Conservation (phyloP, 108 stramenopile genomes). For the Skeletonema grethae region DNA sequence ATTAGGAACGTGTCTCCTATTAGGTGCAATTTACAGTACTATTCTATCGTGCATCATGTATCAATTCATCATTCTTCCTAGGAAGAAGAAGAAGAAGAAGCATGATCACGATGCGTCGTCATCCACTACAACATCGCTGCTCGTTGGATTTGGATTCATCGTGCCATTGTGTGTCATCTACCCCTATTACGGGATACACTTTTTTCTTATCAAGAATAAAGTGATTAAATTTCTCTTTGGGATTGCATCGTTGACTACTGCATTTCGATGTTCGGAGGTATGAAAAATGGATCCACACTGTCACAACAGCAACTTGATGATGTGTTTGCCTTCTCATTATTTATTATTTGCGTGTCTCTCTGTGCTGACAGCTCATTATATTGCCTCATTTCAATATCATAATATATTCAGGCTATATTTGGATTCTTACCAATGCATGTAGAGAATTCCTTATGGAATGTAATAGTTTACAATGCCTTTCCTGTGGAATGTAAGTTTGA, state of each 20-base stretch:
- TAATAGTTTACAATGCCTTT: slow-evolving; percentile 28
- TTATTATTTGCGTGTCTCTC: too few relatives aligned
- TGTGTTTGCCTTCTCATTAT: too few relatives aligned
- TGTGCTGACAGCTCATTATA: too few relatives aligned
- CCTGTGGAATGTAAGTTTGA: slow-evolving; percentile 38
- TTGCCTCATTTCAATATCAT: too few relatives aligned
- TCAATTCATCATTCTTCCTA: slow-evolving; percentile 32
- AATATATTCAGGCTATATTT: slow-evolving; percentile 23
- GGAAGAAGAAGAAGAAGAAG: slow-evolving; percentile 3
- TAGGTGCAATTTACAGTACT: slow-evolving; percentile 8
- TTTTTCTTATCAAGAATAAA: slow-evolving; percentile 27
- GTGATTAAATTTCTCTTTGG: slow-evolving; percentile 35
- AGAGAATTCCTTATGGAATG: slow-evolving; percentile 30
- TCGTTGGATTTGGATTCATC: slow-evolving; percentile 34
- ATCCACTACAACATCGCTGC: neutral
- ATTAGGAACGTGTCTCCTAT: slow-evolving; percentile 12
- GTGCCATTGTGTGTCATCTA: slow-evolving; percentile 25
- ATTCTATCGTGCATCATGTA: slow-evolving; percentile 20
- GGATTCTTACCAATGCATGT: slow-evolving; percentile 32
- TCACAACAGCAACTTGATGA: too few relatives aligned
- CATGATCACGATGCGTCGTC: neutral
- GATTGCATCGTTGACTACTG: slow-evolving; percentile 15
- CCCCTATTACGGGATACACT: slow-evolving; percentile 17
- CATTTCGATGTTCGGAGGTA: slow-evolving; percentile 29
- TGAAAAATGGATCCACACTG: too few relatives aligned